Base-by-base conservation (phyloP, 2,329 filamentous ascomycete genomes). In the Phaeoacremonium minimum region DNA sequence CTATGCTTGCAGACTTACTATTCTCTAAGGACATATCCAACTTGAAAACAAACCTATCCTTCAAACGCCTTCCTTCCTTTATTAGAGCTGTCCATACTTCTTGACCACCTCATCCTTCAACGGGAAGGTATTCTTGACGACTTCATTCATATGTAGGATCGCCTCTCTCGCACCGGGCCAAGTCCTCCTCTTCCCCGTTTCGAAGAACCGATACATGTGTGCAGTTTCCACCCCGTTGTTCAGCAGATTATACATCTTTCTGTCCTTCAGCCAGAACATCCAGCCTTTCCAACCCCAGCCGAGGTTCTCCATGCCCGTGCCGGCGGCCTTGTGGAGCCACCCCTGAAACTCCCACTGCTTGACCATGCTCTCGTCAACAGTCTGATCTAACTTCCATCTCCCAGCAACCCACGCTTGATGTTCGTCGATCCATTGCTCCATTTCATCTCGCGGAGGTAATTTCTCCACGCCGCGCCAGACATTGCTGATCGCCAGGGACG, bases 401-500 rank as follows among this genome's bases (percentile, higher is more conserved):
- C 32, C 39, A 15, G 50, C 53, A 22, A 64, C 38, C 52, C 57
- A 58, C 15, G 46, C 31, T 35, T 66, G 51, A 41, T 66, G 54
- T 15, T 35, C 30, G 28, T 60, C 50, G 19, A 65, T 50, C 30
- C 51, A 40, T n/a, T 38, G 30, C 40, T 55, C 43, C 66, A 73
- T 71, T 2, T 54, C 54, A 0, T 33, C 18, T 3, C 35, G 31
- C 1, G 58, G 40, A 0, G 68, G 69, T 1, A 73, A 55, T 0
- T 33, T 15, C 1, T 57, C 58, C 4, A 50, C 53, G 2, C 61
- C 64, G 4, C 57, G 55, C 60, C 63, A 73, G 13, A 69, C 49
- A 37, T 71, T 66, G 1, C 63, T 59, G 6, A 73, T 46, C 11
- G 61, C 57, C 66, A 69, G 69, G 28, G 59, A 52, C 5, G 57